Evolutionary conservation across 2,329 filamentous ascomycete species (phyloP), one percentile per base, ranked within the genome.

Genomic region (Pseudocercospora crystallina): DNA sequence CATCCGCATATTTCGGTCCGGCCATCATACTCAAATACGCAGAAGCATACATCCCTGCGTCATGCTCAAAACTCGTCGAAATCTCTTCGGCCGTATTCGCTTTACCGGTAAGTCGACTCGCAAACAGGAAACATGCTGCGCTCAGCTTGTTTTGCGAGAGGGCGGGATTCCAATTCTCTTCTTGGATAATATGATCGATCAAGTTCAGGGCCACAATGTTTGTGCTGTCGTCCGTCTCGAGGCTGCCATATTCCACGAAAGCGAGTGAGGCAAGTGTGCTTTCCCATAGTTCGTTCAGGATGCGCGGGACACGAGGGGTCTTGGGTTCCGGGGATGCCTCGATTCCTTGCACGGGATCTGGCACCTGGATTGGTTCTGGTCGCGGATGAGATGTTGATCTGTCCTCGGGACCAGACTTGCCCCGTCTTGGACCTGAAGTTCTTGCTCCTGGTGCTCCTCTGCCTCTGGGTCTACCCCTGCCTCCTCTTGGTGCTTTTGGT

Each of bases 121-220:
- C 57, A 37, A 60, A 54, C 26, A 52, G 52, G 40, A 60, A 58
- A 36, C 57, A 58, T 5, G 49, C 46, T 11, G 57, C 50, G 12
- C 41, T 46, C 2, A 60, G 48, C 20, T 54, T 50, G 30, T 58
- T 60, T 11, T 47, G 36, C 9, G 47, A 54, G 10, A 60, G 20
- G 1, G 31, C 36, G 14, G 49, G 44, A 8, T 58, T 53, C 57
- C 57, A 60, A 10, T 58, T 52, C 12, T 51, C 45, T 2, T 57
- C 55, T 11, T 40, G 32, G 10, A 60, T 47, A 31, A 55, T 46
- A 34, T 58, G 49, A 35, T 60, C 57, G 14, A 60, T 51, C 11
- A 60, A 33, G 32, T 60, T 60, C 30, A 58, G 30, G 5, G 57
- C 34, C 11, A 60, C 46, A 12, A 47, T 56, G 7, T 52, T 49